Base-by-base conservation (phyloP, 805 yeast species). In the Candida namnaoensis region DNA sequence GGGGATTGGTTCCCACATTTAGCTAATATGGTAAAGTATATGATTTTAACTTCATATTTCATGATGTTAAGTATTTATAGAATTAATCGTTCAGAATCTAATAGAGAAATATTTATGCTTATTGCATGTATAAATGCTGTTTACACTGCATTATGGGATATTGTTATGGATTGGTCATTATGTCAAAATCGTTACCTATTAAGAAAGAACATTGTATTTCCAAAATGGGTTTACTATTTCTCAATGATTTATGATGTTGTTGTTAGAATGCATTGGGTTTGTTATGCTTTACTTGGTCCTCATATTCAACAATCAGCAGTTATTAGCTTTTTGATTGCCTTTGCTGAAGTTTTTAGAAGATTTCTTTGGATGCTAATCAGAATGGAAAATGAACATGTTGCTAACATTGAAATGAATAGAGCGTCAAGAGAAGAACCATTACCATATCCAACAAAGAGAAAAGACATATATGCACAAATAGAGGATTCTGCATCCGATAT, bases 1-100 rank as follows among this genome's bases (percentile, higher is more conserved):
- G 91, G 95, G 3, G 96, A 90, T 54, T 82, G 90, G 84, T 93
- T 93, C 57, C 99, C 99, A 0, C 99, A 93, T 69, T 62, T 91
- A 44, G 91, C 95, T 5, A 93, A 93, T 54, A 87, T 87, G 70
- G 52, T 69, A 32, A 93, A 93, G 60, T 93, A 91, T 58, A 53
- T 73, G 1, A 62, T 82, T 33, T 73, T 90, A 2, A 72, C 84
- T 3, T 52, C 74, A 15, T 88, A 86, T 60, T 81, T 85, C 60
- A 76, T 79, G 53, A 66, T 81, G 7, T 68, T 93, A 51, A 84
- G 95, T 63, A 63, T 82, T 19, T 90, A 87, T 58, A 75, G 98
- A 47, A 83, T 88, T 40, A 69, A 80, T 35, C 56, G 59, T 13
- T 36, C 51, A 3, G 23, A 36, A 26, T 28, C 48, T 3, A 51